These are phyloP conservation scores for Arachnomyces sp. DNA, from an alignment of 2,329 filamentous ascomycete species.

Conservation along the genomic window DNA sequence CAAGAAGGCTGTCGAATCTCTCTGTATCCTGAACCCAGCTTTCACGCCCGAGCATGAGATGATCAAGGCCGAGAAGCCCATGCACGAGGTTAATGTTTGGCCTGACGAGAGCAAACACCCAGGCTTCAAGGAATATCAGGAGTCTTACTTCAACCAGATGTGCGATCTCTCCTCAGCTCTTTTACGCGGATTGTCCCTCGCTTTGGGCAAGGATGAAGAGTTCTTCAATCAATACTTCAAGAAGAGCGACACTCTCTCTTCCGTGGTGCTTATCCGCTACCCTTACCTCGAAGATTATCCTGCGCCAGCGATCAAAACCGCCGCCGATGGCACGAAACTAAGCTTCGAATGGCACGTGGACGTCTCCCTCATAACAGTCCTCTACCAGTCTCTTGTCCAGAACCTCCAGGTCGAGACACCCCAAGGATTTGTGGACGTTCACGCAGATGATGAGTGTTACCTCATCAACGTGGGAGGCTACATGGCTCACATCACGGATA, in stretches of 20 bases:
- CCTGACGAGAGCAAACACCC: not conserved
- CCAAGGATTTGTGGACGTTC: not conserved
- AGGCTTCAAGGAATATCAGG: not conserved
- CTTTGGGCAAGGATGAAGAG: slow-evolving; percentile 1
- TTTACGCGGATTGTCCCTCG: not conserved
- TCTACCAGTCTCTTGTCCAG: slow-evolving; percentile 1
- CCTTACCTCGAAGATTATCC: not conserved
- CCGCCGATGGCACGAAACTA: not conserved
- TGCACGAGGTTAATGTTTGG: not conserved
- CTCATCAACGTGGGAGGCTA: slow-evolving; percentile 1
- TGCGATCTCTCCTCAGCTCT: not conserved
- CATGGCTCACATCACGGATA: slow-evolving; percentile 1
- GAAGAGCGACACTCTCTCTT: slow-evolving; percentile 1
- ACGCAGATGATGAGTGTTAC: not conserved
- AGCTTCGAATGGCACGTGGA: slow-evolving; percentile 3
- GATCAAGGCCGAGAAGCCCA: not conserved
- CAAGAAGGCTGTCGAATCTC: slow-evolving; percentile 1
- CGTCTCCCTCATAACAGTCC: slow-evolving; percentile 1
- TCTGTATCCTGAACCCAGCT: slow-evolving; percentile 1
- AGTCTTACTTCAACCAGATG: not conserved
- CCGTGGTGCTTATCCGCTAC: slow-evolving; percentile 2
- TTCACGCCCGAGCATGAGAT: not conserved
- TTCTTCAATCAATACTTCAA: slow-evolving; percentile 1
- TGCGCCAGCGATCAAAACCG: not conserved
- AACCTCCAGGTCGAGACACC: slow-evolving; percentile 1